These are phyloP conservation scores for Cyclospora cayetanensis DNA, from an alignment of 169 alveolate genomes.

Conservation along the genomic window DNA sequence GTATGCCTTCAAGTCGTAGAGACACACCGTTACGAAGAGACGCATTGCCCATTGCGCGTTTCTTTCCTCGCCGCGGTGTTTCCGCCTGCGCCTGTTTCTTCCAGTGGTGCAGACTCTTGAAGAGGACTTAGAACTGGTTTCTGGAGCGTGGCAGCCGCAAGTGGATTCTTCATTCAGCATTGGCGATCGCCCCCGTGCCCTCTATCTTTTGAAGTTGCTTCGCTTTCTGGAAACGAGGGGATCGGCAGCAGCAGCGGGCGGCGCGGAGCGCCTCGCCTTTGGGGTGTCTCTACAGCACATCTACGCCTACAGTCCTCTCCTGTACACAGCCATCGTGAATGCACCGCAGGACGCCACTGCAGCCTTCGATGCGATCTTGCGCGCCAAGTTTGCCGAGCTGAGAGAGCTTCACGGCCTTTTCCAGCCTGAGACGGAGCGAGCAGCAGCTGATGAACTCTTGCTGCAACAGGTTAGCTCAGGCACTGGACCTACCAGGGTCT, in stretches of 20 bases:
- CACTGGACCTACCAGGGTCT: too few relatives aligned
- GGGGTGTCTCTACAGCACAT: conserved; percentile 53
- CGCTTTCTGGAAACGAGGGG: conserved; percentile 55
- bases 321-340: background rate
- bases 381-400: conserved; percentile 44
- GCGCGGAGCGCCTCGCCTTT: conserved; percentile 4
- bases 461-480: conserved; percentile 42
- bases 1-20: too few relatives aligned
- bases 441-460: conserved; percentile 38
- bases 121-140: background rate
- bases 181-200: background rate
- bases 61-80: too few relatives aligned
- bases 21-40: too few relatives aligned
- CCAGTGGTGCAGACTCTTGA: background rate
- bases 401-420: conserved; percentile 35
- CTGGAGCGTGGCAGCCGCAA: background rate
- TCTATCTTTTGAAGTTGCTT: conserved; percentile 34
- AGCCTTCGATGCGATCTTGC: conserved; percentile 58
- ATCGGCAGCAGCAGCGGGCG: background rate
- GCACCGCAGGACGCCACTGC: conserved; percentile 70
- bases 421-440: background rate
- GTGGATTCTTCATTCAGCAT: background rate
- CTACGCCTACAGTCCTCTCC: background rate
- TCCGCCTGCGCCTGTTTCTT: too few relatives aligned
- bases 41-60: too few relatives aligned